Base-by-base conservation (phyloP, 805 yeast genomes). In the Metschnikowia drakensbergensis region DNA sequence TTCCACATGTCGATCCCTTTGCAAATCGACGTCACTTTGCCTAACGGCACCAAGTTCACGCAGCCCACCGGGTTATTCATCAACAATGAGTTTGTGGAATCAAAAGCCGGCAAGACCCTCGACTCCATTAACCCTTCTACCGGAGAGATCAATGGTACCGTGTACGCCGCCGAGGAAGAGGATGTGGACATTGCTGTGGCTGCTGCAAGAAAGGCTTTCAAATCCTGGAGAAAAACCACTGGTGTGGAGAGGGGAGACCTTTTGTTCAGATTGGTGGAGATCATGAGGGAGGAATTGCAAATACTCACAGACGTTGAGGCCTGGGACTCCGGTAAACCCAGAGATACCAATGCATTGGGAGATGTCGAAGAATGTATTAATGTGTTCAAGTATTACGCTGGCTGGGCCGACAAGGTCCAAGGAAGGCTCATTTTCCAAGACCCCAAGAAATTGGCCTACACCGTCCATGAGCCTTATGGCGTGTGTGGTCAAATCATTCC, bases 401-500 rank as follows among this genome's bases (percentile, higher is more conserved):
- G 83, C 28, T 79, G 83, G 82, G 81, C 83, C 34, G 84, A 80
- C 64, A 80, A 80, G 59, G 65, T 79, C 39, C 69, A 66, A 48
- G 84, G 84, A 34, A 69, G 64, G 39, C 45, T 57, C 40, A 71
- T 72, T 54, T 71, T 70, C 57, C 66, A 67, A 55, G 68, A 68
- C 62, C 74, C 77, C 25, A 68, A 69, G 51, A 75, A 75, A 62
- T 71, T 85, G 58, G 86, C 86, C 32, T 83, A 81, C 67, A 83
- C 90, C 26, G 72, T 82, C 46, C 83, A 82, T 54, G 86, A 84
- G 60, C 85, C 88, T 5, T 63, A 72, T 44, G 84, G 84, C 13
- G 86, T 83, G 33, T 81, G 84, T 57, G 88, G 82, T 9, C 83
- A 81, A 63, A 80, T 83, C 55, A 80, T 83, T 49, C 88, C 88